These are phyloP conservation scores for Tulasnella sp. DNA, from an alignment of 768 basidiomycete species.

Conservation along the genomic window DNA sequence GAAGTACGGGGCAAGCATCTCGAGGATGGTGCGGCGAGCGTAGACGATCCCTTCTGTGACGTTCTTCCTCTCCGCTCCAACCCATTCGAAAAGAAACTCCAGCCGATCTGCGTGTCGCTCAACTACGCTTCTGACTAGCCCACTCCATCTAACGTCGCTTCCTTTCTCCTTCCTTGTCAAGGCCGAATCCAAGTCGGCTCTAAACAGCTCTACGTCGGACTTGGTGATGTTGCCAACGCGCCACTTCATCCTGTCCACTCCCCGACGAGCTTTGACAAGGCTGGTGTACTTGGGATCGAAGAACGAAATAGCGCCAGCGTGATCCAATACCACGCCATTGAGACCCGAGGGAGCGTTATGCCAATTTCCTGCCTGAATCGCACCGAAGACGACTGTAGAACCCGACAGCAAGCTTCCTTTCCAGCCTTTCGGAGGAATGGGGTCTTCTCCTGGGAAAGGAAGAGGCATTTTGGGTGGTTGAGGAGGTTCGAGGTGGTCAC, in stretches of 20 bases:
- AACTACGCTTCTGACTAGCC: background rate
- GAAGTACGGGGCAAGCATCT: slow-evolving; percentile 25
- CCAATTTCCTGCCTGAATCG: slow-evolving; percentile 28
- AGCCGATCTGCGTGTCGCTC: slow-evolving; percentile 15
- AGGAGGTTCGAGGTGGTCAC: background rate
- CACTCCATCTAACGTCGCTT: slow-evolving; percentile 23
- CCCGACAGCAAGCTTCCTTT: slow-evolving; percentile 6
- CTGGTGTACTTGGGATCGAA: slow-evolving; percentile 30
- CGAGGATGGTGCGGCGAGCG: slow-evolving; percentile 1
- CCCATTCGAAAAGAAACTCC: slow-evolving; percentile 13
- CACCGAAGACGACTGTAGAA: background rate
- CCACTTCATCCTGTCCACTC: slow-evolving; percentile 4
- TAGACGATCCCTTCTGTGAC: slow-evolving; percentile 2
- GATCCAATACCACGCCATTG: slow-evolving; percentile 20
- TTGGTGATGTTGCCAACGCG: slow-evolving; percentile 24
- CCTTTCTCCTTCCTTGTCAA: slow-evolving; percentile 5
- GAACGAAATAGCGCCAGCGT: slow-evolving; percentile 22
- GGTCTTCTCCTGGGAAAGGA: background rate
- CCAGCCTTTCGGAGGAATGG: slow-evolving; percentile 27
- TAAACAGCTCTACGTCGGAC: background rate
- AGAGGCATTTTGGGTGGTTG: slow-evolving; percentile 7
- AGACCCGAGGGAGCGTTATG: slow-evolving; percentile 18
- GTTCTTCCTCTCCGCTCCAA: background rate
- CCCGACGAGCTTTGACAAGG: slow-evolving; percentile 24
- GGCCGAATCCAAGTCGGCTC: background rate